Evolutionary conservation across 768 basidiomycete species (phyloP).

Genomic region (Ramaria rubella): DNA sequence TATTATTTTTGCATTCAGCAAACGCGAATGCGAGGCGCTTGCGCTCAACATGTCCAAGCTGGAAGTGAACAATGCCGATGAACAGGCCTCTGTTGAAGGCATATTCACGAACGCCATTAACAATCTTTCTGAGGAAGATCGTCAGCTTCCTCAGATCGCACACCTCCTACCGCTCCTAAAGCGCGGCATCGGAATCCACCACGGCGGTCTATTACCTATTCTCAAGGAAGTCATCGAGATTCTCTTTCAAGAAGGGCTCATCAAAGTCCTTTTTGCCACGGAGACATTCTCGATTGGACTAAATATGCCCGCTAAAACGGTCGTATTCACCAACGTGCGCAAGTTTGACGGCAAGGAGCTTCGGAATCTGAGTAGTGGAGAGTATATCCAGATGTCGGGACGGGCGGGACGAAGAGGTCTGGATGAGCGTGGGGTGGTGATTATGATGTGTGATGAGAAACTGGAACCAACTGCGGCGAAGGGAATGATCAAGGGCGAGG

Average conservation of each 20-base stretch:
- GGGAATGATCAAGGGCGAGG: constrained; percentile 96
- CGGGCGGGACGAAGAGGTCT: constrained; percentile 94
- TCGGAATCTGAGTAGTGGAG: constrained; percentile 86
- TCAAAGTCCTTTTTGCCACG: constrained; percentile 97
- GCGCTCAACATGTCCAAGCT: constrained; percentile 91
- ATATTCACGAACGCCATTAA: constrained; percentile 96
- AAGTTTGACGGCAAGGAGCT: constrained; percentile 97
- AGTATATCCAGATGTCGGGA: constrained; percentile 99
- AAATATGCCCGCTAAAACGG: constrained; percentile 99
- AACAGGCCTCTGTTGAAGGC: constrained; percentile 76
- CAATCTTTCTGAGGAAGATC: constrained; percentile 79
- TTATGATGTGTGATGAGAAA: constrained; percentile 99
- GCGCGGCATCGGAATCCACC: constrained; percentile 96
- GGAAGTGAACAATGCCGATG: constrained; percentile 90
- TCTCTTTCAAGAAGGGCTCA: constrained; percentile 94
- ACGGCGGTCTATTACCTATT: constrained; percentile 94
- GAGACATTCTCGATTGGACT: constrained; percentile 98
- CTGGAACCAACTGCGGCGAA: constrained; percentile 89
- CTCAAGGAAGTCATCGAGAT: constrained; percentile 99
- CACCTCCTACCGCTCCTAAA: constrained; percentile 89
- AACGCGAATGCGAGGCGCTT: constrained; percentile 92
- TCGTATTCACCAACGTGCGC: constrained; percentile 91
- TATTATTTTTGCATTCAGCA: constrained; percentile 97
- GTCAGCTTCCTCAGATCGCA: constrained; percentile 86
- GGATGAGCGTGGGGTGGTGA: constrained; percentile 98